Conservation (phyloP, 345 rosid species). For the Salix arbutifolia region DNA sequence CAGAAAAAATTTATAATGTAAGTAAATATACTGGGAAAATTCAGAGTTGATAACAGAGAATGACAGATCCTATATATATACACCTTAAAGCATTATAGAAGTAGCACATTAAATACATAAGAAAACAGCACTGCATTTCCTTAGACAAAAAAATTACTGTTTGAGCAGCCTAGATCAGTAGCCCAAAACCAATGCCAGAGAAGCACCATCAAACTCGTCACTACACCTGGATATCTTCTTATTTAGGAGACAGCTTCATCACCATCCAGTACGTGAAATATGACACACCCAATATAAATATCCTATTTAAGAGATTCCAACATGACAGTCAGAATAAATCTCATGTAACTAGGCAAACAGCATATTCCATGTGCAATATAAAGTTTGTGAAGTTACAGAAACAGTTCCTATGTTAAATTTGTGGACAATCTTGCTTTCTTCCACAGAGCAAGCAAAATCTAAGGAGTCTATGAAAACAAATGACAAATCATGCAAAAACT, state of each 20-base stretch:
- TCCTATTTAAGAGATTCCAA: slow-evolving; percentile 85
- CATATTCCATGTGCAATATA: slow-evolving; percentile 32
- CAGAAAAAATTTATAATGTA: background rate
- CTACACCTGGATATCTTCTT: slow-evolving; percentile 80
- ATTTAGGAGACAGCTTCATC: slow-evolving; percentile 79
- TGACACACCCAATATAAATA: slow-evolving; percentile 71
- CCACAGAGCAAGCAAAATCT: background rate
- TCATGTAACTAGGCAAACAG: slow-evolving; percentile 41
- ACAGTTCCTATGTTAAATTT: slow-evolving; percentile 5
- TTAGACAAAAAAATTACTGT: slow-evolving; percentile 19
- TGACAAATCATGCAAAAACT: background rate
- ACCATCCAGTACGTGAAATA: slow-evolving; percentile 66
- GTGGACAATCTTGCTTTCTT: slow-evolving; percentile 2
- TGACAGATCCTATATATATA: background rate
- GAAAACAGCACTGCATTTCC: slow-evolving; percentile 10
- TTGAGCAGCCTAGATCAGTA: slow-evolving; percentile 33
- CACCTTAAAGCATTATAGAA: slow-evolving; percentile 7
- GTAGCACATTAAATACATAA: slow-evolving; percentile 16
- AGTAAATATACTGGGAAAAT: background rate
- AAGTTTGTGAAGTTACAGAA: slow-evolving; percentile 23
- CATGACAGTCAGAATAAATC: slow-evolving; percentile 48
- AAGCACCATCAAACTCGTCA: slow-evolving; percentile 59
- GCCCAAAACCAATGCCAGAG: slow-evolving; percentile 42
- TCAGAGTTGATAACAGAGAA: background rate
- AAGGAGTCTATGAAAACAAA: slow-evolving; percentile 9